phyloP scores from a whole-genome alignment of 257 asterid species.

The Nicotiana obtusifolia region DNA sequence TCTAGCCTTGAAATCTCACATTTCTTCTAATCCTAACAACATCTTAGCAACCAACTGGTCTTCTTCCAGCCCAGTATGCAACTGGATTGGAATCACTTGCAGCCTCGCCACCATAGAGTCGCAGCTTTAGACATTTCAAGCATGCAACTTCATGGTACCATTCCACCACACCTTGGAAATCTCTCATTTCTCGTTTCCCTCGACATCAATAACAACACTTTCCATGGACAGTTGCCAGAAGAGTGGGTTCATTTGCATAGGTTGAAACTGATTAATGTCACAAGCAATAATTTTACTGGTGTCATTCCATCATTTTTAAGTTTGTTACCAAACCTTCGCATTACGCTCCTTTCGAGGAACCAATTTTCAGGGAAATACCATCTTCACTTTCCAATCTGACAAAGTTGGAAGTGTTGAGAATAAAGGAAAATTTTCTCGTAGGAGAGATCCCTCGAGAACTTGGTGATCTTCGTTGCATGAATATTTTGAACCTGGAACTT shows the following conservation, averaged over 20 bases:
- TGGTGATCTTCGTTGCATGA: conserved; percentile 5
- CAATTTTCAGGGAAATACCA: background rate
- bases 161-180: background rate
- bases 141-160: background rate
- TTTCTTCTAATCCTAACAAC: background rate
- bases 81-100: background rate
- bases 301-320: background rate
- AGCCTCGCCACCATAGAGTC: background rate
- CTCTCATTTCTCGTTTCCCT: background rate
- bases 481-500: background rate
- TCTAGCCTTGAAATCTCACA: background rate
- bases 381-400: background rate
- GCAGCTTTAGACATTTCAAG: background rate
- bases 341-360: background rate
- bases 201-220: background rate
- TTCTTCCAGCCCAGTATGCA: background rate
- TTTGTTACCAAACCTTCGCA: background rate
- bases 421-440: background rate
- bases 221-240: background rate
- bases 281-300: background rate
- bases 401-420: background rate
- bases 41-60: background rate
- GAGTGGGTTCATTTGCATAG: background rate
- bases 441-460: conserved; percentile 19
- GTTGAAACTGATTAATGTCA: background rate